These are phyloP conservation scores for Gentiana straminea DNA, from an alignment of 257 asterid genomes.

Conservation along the genomic window DNA sequence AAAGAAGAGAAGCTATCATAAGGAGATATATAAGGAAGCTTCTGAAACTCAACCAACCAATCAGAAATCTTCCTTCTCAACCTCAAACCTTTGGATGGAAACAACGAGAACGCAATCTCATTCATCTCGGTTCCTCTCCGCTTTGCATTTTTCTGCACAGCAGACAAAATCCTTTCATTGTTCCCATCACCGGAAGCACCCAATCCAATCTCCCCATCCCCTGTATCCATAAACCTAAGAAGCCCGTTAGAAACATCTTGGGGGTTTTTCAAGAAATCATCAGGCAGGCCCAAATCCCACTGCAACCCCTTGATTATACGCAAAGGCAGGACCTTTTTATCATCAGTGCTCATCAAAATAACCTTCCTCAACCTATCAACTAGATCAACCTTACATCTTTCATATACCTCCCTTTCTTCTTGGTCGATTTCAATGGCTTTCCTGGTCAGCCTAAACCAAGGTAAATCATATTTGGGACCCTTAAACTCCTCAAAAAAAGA, in stretches of 20 bases:
- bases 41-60: conserved; percentile 69
- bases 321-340: conserved; percentile 48
- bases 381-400: conserved; percentile 40
- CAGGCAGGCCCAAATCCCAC: conserved; percentile 80
- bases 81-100: conserved; percentile 75
- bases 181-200: conserved; percentile 28
- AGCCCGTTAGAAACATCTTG: conserved; percentile 26
- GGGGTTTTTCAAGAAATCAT: conserved; percentile 26
- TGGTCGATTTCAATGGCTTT: conserved; percentile 57
- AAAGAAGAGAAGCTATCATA: conserved; percentile 39
- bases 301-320: conserved; percentile 56
- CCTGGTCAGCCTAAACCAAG: conserved; percentile 75
- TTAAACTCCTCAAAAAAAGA: conserved; percentile 77
- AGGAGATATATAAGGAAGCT: conserved; percentile 68
- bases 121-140: conserved; percentile 42
- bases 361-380: conserved; percentile 55
- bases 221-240: conserved; percentile 51
- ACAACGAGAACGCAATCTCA: conserved; percentile 54
- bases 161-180: conserved; percentile 24
- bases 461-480: conserved; percentile 59
- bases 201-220: conserved; percentile 62
- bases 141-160: conserved; percentile 55
- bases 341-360: conserved; percentile 55
- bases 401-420: conserved; percentile 50
- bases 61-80: conserved; percentile 58